Evolutionary conservation across 1,139 yeast species (phyloP), one percentile per base, ranked within the genome.

Genomic region (Pneumocystis jirovecii): DNA sequence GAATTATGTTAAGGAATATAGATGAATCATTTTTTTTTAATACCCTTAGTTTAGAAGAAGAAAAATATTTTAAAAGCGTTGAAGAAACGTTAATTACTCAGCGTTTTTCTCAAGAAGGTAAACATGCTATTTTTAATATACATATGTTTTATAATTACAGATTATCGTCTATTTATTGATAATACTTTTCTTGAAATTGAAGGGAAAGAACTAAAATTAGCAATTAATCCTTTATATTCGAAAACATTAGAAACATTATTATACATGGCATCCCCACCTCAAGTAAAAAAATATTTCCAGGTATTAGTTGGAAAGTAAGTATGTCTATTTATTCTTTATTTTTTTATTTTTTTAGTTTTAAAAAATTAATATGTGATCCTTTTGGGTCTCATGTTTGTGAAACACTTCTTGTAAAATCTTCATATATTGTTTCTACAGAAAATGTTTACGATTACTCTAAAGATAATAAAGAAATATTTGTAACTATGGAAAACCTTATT

Each of bases 361-460:
- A 82, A 37, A 83, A 87, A n/a, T 79, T 91, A 68, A 83, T 95
- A 1, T 85, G 84, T 71, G 97, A 93, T 72, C 90, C 91, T 73
- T 93, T 89, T 74, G 85, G 97, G 0, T 91, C 97, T 0, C 98
- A 93, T 74, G 96, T 95, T 65, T 80, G 90, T 64, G 98, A 93
- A 74, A 89, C 97, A 0, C 79, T 91, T 63, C 76, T 93, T 59
- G 89, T 87, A 40, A 80, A 95, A 73, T 76, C 83, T 64, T 95
- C 96, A 0, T 85, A 89, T 0, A 75, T 87, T 67, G 81, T 89
- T 88, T 77, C 76, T 79, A 69, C 73, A 77, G 73, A 78, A 75
- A 60, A 66, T 67, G 67, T 35, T n/a, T 42, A 50, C 15, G 62
- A 34, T 10, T 42, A 61, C 12, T 19, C 50, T n/a, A 75, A 71